phyloP scores from a whole-genome alignment of 2,329 filamentous ascomycete species.

The Colletotrichum orbiculare region DNA sequence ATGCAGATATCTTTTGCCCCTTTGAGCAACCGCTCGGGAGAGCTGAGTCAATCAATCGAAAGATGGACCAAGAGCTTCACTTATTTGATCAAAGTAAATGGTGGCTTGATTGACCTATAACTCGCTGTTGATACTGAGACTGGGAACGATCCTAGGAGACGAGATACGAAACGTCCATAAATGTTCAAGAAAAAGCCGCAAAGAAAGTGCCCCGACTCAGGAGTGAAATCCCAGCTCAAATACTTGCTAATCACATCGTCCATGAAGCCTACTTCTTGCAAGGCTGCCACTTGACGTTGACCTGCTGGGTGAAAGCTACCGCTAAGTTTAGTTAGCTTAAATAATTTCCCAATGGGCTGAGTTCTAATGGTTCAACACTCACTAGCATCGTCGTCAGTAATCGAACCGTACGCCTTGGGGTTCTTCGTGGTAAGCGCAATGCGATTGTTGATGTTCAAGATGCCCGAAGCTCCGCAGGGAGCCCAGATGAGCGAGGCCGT shows the following conservation, averaged over 20 bases:
- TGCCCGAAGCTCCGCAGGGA: constrained; percentile 57
- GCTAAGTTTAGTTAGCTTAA: no score
- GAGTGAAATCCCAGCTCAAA: no score
- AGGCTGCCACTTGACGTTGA: constrained; percentile 48
- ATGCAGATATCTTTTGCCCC: background rate
- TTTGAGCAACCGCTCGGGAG: background rate
- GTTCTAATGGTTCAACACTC: no score
- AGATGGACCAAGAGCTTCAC: no score
- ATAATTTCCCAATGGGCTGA: no score
- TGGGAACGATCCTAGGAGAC: background rate
- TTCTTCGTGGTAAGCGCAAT: constrained; percentile 48
- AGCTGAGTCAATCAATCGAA: background rate
- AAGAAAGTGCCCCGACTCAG: background rate
- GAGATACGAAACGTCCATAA: background rate
- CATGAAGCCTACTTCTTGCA: constrained; percentile 26
- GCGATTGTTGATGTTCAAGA: constrained; percentile 56
- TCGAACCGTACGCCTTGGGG: constrained; percentile 46
- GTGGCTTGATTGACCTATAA: constrained; percentile 47
- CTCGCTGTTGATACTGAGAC: constrained; percentile 6
- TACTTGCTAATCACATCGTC: no score
- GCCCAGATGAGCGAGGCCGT: constrained; percentile 58
- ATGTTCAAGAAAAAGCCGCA: constrained; percentile 1
- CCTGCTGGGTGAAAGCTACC: constrained; percentile 52
- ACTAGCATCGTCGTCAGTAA: constrained; percentile 53
- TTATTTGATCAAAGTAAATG: background rate